Evolutionary conservation across 2,329 filamentous ascomycete species (phyloP), one percentile per base, ranked within the genome.

Genomic region (Calonectria pteridis): DNA sequence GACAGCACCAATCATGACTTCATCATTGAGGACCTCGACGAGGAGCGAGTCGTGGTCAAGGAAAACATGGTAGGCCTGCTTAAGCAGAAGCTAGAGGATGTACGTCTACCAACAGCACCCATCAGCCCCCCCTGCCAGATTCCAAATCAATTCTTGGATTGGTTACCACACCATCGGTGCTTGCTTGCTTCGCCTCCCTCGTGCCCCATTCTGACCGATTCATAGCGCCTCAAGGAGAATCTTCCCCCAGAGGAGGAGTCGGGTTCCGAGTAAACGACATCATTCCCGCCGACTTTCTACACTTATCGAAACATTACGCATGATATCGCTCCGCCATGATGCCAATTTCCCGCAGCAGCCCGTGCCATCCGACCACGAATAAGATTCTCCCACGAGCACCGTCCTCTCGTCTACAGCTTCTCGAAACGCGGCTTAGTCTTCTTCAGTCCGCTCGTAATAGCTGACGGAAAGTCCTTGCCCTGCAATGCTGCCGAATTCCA

Each of bases 401-500:
- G 29, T 55, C 23, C 23, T 18, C 50, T 58, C 49, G 20, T 29
- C 80, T 84, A 98, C 80, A 98, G 85, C 87, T 98, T 98, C 83
- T 93, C 93, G 86, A 98, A 98, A 23, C 88, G 94, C 16, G 95
- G 93, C 82, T 91, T 96, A 77, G 88, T 93, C 89, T 94, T 98
- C 84, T 94, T 89, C 76, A 98, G 83, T 11, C 94, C 94, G 49
- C 94, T 94, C 82, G 94, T 82, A 82, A 98, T 87, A 0, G 96
- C 95, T 73, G 89, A 87, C 81, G 91, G 86, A 53, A 98, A 89
- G 87, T 98, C 96, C 67, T 88, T 87, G 9, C 94, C 94, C 87
- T 98, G 96, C 79, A 98, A 82, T 81, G 94, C 94, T 3, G 92
- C 94, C 78, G 92, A 90, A 82, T 98, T 98, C 96, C 96, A 98